Evolutionary conservation across 2,329 filamentous ascomycete species (phyloP).

Genomic region (Alternaria sp.): DNA sequence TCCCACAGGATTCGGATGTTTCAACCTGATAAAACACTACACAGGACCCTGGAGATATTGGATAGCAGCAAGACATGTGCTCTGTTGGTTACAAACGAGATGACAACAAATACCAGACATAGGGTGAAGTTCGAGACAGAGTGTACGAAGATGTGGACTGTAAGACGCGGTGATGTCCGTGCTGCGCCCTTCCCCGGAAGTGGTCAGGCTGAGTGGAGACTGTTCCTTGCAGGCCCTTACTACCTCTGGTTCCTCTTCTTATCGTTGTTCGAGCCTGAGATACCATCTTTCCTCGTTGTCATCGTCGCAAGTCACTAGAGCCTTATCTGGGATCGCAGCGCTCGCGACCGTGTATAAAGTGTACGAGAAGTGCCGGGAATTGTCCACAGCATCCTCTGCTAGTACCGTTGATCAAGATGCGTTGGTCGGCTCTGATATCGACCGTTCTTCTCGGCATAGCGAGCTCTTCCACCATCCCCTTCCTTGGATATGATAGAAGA

Average conservation of each 20-base stretch:
- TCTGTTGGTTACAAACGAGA: background rate
- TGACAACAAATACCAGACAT: background rate
- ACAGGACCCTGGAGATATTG: background rate
- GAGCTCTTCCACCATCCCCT: slow-evolving; percentile 19
- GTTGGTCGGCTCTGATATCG: background rate
- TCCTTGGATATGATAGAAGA: slow-evolving; percentile 29
- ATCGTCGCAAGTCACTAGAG: background rate
- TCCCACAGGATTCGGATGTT: background rate
- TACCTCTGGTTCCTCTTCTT: background rate
- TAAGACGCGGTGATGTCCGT: background rate
- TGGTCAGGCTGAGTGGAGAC: background rate
- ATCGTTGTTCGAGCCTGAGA: background rate
- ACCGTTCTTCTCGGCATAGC: background rate
- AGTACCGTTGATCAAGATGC: background rate
- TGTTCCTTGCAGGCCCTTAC: background rate
- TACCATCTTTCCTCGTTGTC: background rate
- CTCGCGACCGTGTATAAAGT: background rate
- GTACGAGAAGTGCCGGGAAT: background rate
- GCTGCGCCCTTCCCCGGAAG: background rate
- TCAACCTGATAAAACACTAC: background rate
- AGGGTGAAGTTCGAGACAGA: background rate
- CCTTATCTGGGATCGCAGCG: background rate
- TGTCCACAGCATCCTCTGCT: background rate
- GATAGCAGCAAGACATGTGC: background rate
- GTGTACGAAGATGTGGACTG: background rate